These are phyloP conservation scores for Fistulina hepatica DNA, from an alignment of 1,284 basidiomycete species.

Conservation along the genomic window DNA sequence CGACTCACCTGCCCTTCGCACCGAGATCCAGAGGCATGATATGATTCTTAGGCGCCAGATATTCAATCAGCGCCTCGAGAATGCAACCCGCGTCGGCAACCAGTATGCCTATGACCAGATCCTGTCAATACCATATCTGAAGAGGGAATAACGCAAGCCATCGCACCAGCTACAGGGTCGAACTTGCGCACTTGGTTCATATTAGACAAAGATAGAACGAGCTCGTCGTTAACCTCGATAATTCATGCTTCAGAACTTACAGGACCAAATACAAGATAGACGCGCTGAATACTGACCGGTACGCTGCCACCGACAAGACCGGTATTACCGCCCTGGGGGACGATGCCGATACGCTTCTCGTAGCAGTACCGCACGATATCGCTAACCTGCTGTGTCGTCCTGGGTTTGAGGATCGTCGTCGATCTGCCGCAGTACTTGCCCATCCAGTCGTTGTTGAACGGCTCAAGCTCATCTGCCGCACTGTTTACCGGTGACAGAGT, in stretches of 20 bases:
- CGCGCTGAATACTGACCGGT: too few relatives aligned
- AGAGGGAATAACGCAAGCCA: slow-evolving; percentile 10
- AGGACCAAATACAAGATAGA: too few relatives aligned
- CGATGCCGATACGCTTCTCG: slow-evolving; percentile 70
- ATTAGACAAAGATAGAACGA: slow-evolving; percentile 77
- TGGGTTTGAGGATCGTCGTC: slow-evolving; percentile 83
- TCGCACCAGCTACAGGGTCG: slow-evolving; percentile 79
- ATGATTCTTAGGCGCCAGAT: slow-evolving; percentile 81
- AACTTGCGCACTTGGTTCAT: slow-evolving; percentile 86
- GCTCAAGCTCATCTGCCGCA: slow-evolving; percentile 58
- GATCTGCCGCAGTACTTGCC: slow-evolving; percentile 85
- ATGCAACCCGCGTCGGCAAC: slow-evolving; percentile 90
- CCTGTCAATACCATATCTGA: too few relatives aligned
- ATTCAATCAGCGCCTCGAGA: slow-evolving; percentile 83
- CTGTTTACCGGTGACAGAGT: slow-evolving; percentile 42
- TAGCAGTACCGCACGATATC: slow-evolving; percentile 82
- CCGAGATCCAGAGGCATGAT: slow-evolving; percentile 98
- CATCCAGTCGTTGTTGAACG: slow-evolving; percentile 96
- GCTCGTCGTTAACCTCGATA: slow-evolving; percentile 85
- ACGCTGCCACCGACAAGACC: slow-evolving; percentile 97
- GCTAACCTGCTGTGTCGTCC: slow-evolving; percentile 80
- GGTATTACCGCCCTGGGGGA: slow-evolving; percentile 98
- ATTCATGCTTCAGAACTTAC: too few relatives aligned
- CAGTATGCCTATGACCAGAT: slow-evolving; percentile 43
- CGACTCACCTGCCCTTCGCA: slow-evolving; percentile 83